Conservation (phyloP, 1,139 yeast species). For the Zygosaccharomyces sapae region DNA sequence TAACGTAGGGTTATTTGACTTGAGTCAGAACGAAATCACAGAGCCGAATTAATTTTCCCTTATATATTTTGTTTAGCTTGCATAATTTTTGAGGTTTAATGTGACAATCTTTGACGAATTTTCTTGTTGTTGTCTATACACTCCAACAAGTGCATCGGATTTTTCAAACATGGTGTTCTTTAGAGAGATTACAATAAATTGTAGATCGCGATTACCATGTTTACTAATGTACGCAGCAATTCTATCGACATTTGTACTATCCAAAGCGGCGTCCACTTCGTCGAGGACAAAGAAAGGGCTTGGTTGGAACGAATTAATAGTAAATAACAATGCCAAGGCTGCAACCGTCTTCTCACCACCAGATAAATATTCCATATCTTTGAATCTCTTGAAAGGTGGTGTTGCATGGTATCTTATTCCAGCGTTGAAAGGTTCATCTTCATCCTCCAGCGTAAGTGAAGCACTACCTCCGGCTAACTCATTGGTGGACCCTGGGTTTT, state of each 20-base stretch:
- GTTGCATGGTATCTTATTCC: slow-evolving; percentile 91
- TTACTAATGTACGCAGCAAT: slow-evolving; percentile 79
- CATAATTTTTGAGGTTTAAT: slow-evolving; percentile 63
- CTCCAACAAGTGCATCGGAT: slow-evolving; percentile 90
- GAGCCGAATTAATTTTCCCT: slow-evolving; percentile 17
- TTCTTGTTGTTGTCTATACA: slow-evolving; percentile 76
- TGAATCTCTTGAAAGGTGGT: slow-evolving; percentile 93
- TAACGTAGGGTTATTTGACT: too few species aligned
- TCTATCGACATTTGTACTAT: slow-evolving; percentile 77
- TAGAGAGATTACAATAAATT: slow-evolving; percentile 88
- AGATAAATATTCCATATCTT: slow-evolving; percentile 87
- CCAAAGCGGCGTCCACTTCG: slow-evolving; percentile 97
- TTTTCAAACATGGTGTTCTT: slow-evolving; percentile 83
- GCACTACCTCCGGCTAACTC: slow-evolving; percentile 94
- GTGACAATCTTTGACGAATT: slow-evolving; percentile 77
- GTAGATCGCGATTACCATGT: slow-evolving; percentile 76
- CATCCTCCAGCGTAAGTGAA: slow-evolving; percentile 78
- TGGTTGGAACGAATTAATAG: slow-evolving; percentile 86
- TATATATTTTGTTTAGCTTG: slow-evolving; percentile 33
- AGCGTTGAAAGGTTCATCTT: slow-evolving; percentile 78
- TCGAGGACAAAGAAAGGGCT: slow-evolving; percentile 95
- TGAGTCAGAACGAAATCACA: too few species aligned
- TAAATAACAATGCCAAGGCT: slow-evolving; percentile 85
- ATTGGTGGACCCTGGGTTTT: slow-evolving; percentile 45
- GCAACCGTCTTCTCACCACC: slow-evolving; percentile 99